phyloP scores from a whole-genome alignment of 768 basidiomycete genomes.

The Solioccasus polychromus region DNA sequence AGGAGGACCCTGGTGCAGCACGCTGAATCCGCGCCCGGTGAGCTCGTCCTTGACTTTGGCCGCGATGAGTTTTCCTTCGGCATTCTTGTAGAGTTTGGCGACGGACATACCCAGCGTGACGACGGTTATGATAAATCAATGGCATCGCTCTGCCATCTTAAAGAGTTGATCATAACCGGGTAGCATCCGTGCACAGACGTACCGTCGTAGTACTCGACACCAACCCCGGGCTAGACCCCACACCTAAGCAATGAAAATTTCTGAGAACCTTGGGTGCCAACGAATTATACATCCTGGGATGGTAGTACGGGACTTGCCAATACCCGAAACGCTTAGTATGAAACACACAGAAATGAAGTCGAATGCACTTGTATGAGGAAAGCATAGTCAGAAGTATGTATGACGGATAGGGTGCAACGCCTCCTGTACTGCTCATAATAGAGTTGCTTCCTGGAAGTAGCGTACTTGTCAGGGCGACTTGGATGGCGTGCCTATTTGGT shows the following conservation, averaged over 20 bases:
- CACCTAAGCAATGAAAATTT: slow-evolving; percentile 95
- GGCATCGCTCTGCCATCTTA: slow-evolving; percentile 97
- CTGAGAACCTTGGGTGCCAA: slow-evolving; percentile 86
- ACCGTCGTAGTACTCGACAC: slow-evolving; percentile 99
- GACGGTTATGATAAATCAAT: slow-evolving; percentile 91
- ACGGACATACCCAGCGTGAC: slow-evolving; percentile 86
- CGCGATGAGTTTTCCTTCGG: slow-evolving; percentile 61
- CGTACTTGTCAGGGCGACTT: too few relatives aligned
- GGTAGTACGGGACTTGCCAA: slow-evolving; percentile 98
- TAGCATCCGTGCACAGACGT: slow-evolving; percentile 22
- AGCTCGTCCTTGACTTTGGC: slow-evolving; percentile 78
- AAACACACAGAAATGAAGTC: slow-evolving; percentile 19
- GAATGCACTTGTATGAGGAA: slow-evolving; percentile 88
- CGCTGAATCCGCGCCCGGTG: slow-evolving; percentile 77
- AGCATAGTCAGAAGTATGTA: slow-evolving; percentile 96
- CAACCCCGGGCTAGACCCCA: slow-evolving; percentile 85
- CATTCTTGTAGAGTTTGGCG: slow-evolving; percentile 73
- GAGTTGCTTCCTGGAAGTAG: too few relatives aligned
- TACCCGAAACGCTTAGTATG: slow-evolving; percentile 46
- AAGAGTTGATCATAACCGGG: too few relatives aligned
- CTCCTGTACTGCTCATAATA: too few relatives aligned
- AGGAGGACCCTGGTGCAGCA: slow-evolving; percentile 69
- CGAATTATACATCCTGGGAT: slow-evolving; percentile 92
- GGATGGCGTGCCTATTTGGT: too few relatives aligned
- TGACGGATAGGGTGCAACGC: slow-evolving; percentile 90